phyloP scores from a whole-genome alignment of 441 rosid species.

The Breynia disticha region DNA sequence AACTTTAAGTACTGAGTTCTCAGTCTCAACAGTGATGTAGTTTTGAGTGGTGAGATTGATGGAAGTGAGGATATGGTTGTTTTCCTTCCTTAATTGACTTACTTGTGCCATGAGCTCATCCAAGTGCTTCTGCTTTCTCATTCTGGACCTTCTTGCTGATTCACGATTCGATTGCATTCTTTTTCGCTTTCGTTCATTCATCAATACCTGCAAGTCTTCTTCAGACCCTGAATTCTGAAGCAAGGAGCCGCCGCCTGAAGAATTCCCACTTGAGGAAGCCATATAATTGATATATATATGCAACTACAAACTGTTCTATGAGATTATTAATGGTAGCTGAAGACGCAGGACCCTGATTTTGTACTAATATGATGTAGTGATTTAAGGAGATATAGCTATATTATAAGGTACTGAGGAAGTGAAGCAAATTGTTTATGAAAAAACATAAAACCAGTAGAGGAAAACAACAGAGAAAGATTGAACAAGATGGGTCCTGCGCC shows the following conservation, averaged over 20 bases:
- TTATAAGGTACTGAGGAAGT: neutral
- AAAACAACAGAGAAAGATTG: constrained; percentile 94
- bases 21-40: constrained; percentile 43
- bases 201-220: constrained; percentile 35
- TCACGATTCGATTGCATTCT: constrained; percentile 76
- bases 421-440: constrained; percentile 36
- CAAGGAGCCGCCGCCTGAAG: constrained; percentile 35
- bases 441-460: constrained; percentile 90
- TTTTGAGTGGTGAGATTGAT: constrained; percentile 42
- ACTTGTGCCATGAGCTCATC: constrained; percentile 48
- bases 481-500: constrained; percentile 91
- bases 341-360: constrained; percentile 9
- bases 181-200: constrained; percentile 72
- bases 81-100: constrained; percentile 39
- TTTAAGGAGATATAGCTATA: no score
- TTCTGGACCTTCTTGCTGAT: constrained; percentile 82
- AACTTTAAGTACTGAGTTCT: constrained; percentile 62
- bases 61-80: constrained; percentile 34
- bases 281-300: neutral
- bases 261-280: constrained; percentile 47
- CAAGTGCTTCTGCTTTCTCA: constrained; percentile 75
- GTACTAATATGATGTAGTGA: neutral
- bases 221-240: constrained; percentile 40
- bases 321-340: no score
- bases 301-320: no score